Evolutionary conservation across 345 rosid species (phyloP), one percentile per base, ranked within the genome.

Genomic region (Eutrema heterophyllum): DNA sequence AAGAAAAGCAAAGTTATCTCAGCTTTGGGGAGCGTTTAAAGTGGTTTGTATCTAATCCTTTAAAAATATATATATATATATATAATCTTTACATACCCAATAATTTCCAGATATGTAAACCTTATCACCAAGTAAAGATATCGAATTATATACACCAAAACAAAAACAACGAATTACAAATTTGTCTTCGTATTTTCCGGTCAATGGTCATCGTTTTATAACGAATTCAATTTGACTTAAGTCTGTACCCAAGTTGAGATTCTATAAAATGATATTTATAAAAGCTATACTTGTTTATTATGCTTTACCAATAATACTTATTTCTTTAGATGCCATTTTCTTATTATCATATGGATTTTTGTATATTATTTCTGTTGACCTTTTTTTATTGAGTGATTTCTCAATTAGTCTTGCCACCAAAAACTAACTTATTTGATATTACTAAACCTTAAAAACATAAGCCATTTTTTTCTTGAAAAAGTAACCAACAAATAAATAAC

Each of bases 1-100:
- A 44, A 33, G n/a, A 43, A 43, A 44, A 68, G 64, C 27, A 65
- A 65, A 43, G 54, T 26, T 14, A 39, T n/a, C 38, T 59, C 36
- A 24, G 50, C 45, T 56, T 73, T 56, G 68, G n/a, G n/a, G n/a
- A n/a, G 64, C 73, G 62, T 73, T 56, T 21, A 21, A 21, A 21
- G 24, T 21, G 24, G 24, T 55, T 48, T 32, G 32, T 43, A 44
- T 46, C 36, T 56, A 21, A 63, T 43, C 71, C 59, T n/a, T n/a
- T n/a, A 21, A 21, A 21, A 21, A 21, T 21, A 21, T 21, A 21
- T 21, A 21, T n/a, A n/a, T n/a, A n/a, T n/a, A n/a, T n/a, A n/a
- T n/a, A n/a, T n/a, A n/a, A n/a, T n/a, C n/a, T n/a, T n/a, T n/a
- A n/a, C n/a, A n/a, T n/a, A n/a, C n/a, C n/a, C n/a, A n/a, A n/a